Evolutionary conservation across 2,329 filamentous ascomycete genomes (phyloP).

Genomic region (Colletotrichum gigasporum): DNA sequence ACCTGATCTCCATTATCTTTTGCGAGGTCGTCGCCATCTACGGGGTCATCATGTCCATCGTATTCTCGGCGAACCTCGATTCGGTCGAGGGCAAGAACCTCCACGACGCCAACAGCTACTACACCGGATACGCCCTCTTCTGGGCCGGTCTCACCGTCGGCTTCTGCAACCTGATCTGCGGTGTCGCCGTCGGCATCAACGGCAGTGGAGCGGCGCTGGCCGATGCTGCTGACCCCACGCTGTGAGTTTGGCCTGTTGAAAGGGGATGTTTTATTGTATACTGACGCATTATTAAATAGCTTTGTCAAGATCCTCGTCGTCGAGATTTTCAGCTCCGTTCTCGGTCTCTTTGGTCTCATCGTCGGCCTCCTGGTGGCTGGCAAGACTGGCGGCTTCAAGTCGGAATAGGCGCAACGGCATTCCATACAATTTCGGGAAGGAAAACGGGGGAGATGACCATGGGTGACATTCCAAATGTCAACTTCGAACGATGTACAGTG

Average conservation of each 20-base stretch:
- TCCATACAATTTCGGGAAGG: neutral
- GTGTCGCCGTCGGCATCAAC: constrained; percentile 97
- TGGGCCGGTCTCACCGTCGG: constrained; percentile 96
- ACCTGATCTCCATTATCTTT: constrained; percentile 99
- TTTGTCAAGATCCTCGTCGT: constrained; percentile 99
- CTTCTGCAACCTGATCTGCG: constrained; percentile 94
- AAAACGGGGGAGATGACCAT: constrained; percentile 11
- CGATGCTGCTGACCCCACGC: constrained; percentile 88
- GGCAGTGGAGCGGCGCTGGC: constrained; percentile 95
- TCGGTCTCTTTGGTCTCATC: constrained; percentile 96
- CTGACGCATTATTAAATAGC: constrained; percentile 55
- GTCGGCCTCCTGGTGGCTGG: constrained; percentile 88
- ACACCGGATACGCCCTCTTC: constrained; percentile 94
- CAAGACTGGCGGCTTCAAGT: constrained; percentile 81
- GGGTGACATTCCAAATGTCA: constrained; percentile 12
- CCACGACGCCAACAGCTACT: constrained; percentile 83
- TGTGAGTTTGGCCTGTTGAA: constrained; percentile 70
- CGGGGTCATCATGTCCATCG: constrained; percentile 99
- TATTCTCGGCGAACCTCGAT: constrained; percentile 91
- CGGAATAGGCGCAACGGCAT: constrained; percentile 33
- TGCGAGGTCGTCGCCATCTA: constrained; percentile 99
- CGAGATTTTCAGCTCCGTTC: constrained; percentile 98
- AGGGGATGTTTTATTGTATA: constrained; percentile 21
- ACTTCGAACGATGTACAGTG: constrained; percentile 27
- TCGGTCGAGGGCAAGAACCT: constrained; percentile 70